A percentile compares a stretch with the other conserved stretches of the same genome.
Conservation (phyloP, 495 filamentous ascomycete species). For the Lepraria neglecta region DNA sequence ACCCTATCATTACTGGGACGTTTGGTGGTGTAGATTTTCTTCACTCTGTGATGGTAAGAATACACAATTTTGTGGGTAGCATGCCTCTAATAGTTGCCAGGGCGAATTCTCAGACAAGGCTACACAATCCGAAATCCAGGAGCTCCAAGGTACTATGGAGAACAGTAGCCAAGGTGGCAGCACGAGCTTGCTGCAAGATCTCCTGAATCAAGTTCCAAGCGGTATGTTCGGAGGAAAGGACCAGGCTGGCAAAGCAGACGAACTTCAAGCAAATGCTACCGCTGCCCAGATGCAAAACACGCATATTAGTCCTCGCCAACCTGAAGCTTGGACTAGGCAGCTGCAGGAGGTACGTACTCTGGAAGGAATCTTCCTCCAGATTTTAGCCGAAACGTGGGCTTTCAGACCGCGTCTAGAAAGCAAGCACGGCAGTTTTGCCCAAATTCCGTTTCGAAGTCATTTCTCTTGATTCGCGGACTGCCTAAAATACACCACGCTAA, state of each 20-base stretch:
- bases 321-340: slow-evolving; percentile 67
- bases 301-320: slow-evolving; percentile 61
- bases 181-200: slow-evolving; percentile 62
- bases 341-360: slow-evolving; percentile 37
- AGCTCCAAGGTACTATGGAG: slow-evolving; percentile 68
- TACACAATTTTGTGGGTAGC: not conserved
- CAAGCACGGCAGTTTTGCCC: no score
- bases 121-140: slow-evolving; percentile 77
- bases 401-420: not conserved
- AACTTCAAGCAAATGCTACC: slow-evolving; percentile 59
- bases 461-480: no score
- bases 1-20: slow-evolving; percentile 78
- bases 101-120: slow-evolving; percentile 73
- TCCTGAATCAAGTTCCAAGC: slow-evolving; percentile 70
- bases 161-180: slow-evolving; percentile 36
- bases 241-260: slow-evolving; percentile 58
- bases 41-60: slow-evolving; percentile 74
- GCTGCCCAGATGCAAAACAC: slow-evolving; percentile 59
- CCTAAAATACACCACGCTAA: not conserved
- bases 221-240: slow-evolving; percentile 66
- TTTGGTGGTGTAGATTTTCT: slow-evolving; percentile 86
- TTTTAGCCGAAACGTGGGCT: not conserved
- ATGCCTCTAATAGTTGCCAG: not conserved
- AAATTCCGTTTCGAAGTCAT: not conserved
- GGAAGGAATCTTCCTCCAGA: not conserved